Evolutionary conservation across 2,329 filamentous ascomycete species (phyloP).

Genomic region (Ophiobolus disseminans): DNA sequence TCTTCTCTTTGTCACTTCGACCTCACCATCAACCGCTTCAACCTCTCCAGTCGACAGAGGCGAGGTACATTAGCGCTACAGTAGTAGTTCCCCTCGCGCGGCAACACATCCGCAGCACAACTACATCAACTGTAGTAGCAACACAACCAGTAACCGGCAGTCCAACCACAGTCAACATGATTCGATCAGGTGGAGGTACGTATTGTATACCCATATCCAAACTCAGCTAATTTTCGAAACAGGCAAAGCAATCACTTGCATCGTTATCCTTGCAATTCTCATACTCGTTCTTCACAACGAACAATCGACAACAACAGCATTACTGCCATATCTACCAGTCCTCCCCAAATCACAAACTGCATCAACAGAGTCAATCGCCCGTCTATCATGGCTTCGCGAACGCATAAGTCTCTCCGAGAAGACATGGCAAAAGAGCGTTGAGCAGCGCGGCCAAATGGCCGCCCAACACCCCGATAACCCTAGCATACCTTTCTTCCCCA

Average conservation of each 20-base stretch:
- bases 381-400: slow-evolving; percentile 34
- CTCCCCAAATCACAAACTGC: slow-evolving; percentile 18
- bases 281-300: slow-evolving; percentile 37
- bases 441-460: slow-evolving; percentile 37
- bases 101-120: too few relatives aligned
- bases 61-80: too few relatives aligned
- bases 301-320: slow-evolving; percentile 24
- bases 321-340: slow-evolving; percentile 32
- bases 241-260: slow-evolving; percentile 31
- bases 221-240: slow-evolving; percentile 5
- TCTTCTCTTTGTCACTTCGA: too few relatives aligned
- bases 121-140: too few relatives aligned
- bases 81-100: too few relatives aligned
- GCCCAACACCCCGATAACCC: slow-evolving; percentile 34
- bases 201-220: not conserved
- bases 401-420: slow-evolving; percentile 40
- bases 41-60: too few relatives aligned
- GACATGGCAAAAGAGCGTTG: slow-evolving; percentile 39
- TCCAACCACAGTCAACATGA: slow-evolving; percentile 15
- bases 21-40: too few relatives aligned
- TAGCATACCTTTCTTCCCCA: slow-evolving; percentile 40
- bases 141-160: too few relatives aligned
- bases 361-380: slow-evolving; percentile 22
- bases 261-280: slow-evolving; percentile 33
- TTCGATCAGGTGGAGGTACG: slow-evolving; percentile 31